phyloP scores from a whole-genome alignment of 257 asterid genomes.

The Mentha longifolia region DNA sequence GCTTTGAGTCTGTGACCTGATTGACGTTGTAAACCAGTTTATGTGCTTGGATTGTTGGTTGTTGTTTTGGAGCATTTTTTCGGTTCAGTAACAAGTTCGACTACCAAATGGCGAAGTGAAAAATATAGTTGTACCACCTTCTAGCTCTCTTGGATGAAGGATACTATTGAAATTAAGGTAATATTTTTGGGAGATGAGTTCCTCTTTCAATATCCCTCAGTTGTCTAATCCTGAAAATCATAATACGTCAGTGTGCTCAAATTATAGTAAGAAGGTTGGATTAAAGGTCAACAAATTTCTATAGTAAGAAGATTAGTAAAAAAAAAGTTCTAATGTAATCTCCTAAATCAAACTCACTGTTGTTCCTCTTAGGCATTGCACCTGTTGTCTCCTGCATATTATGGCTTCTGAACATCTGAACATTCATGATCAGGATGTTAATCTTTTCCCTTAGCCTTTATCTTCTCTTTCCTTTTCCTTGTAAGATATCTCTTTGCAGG shows the following conservation, averaged over 20 bases:
- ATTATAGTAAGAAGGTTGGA: background rate
- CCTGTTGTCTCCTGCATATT: background rate
- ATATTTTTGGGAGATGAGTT: background rate
- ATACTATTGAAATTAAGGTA: background rate
- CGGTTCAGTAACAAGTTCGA: background rate
- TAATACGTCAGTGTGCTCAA: background rate
- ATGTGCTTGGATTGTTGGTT: background rate
- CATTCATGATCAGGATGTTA: too few relatives aligned
- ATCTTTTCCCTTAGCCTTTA: background rate
- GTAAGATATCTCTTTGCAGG: background rate
- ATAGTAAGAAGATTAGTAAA: background rate
- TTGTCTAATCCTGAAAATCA: background rate
- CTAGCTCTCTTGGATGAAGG: background rate
- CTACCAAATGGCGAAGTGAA: too few relatives aligned
- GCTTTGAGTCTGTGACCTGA: background rate
- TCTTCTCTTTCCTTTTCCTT: background rate
- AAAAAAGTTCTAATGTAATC: background rate
- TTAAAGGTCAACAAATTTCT: background rate
- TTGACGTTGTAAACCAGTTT: constrained; percentile 6
- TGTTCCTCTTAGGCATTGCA: background rate
- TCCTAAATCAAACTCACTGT: constrained; percentile 10
- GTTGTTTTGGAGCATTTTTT: background rate
- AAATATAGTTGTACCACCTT: background rate
- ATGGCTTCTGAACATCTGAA: too few relatives aligned
- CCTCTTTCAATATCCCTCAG: background rate